Evolutionary conservation across 2,329 filamentous ascomycete genomes (phyloP).

Genomic region (Arachnomyces sp.): DNA sequence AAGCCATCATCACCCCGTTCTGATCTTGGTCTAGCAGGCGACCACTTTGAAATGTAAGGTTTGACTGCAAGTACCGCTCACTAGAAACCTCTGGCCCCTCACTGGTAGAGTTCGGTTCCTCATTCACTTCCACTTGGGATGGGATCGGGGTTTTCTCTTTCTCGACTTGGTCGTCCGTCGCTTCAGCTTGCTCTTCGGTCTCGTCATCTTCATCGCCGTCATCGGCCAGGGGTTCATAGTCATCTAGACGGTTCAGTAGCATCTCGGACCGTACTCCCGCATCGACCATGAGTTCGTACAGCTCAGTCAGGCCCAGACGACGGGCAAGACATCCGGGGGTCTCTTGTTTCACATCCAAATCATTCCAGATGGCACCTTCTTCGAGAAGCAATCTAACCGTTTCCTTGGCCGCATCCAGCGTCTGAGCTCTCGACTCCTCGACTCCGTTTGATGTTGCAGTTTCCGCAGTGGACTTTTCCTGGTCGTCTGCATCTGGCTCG

Average conservation of each 20-base stretch:
- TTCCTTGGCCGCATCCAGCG: conserved; percentile 54
- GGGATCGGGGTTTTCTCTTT: conserved; percentile 27
- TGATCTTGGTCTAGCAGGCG: conserved; percentile 64
- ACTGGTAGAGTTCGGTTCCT: too few species aligned
- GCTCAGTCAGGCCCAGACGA: conserved; percentile 54
- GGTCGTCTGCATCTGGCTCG: conserved; percentile 32
- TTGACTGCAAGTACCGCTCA: conserved; percentile 59
- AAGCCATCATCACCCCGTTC: conserved; percentile 91
- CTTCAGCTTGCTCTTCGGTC: conserved; percentile 22
- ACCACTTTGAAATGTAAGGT: conserved; percentile 54
- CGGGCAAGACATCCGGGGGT: conserved; percentile 83
- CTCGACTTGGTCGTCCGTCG: conserved; percentile 22
- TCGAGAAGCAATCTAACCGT: conserved; percentile 70
- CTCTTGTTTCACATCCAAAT: conserved; percentile 75
- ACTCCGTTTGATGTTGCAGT: conserved; percentile 21
- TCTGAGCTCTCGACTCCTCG: conserved; percentile 20
- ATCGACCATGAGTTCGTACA: conserved; percentile 79
- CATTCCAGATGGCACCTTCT: conserved; percentile 95
- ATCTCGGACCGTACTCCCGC: conserved; percentile 87
- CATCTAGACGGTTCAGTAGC: conserved; percentile 70
- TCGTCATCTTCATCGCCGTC: conserved; percentile 37
- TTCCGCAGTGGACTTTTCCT: conserved; percentile 11
- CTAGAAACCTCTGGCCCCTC: conserved; percentile 46
- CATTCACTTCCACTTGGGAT: background rate
- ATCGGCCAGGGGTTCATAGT: conserved; percentile 61